Conservation (phyloP, 495 filamentous ascomycete genomes). For the Aspergillus egyptiacus region DNA sequence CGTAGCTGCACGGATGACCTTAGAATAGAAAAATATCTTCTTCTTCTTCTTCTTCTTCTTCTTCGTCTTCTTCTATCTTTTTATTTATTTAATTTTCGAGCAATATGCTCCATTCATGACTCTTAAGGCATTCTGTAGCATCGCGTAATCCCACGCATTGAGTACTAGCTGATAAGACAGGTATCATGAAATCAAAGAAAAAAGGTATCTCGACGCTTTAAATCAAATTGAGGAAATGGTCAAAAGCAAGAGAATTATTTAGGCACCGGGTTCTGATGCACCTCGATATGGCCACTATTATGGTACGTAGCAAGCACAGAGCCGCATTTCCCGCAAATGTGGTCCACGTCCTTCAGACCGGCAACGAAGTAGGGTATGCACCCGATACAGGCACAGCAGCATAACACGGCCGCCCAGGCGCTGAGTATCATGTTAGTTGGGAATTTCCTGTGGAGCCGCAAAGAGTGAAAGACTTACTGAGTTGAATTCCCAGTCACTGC, state of each 20-base stretch:
- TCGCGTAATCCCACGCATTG: no score
- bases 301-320: constrained; percentile 46
- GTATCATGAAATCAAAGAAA: neutral
- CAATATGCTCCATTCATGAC: no score
- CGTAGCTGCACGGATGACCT: no score
- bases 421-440: constrained; percentile 21
- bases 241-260: neutral
- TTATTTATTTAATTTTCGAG: no score
- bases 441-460: neutral
- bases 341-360: constrained; percentile 47
- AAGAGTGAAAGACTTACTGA: constrained; percentile 36
- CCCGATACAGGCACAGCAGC: constrained; percentile 44
- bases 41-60: no score
- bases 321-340: constrained; percentile 46
- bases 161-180: no score
- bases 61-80: no score
- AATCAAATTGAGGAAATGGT: no score
- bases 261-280: constrained; percentile 24
- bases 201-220: no score
- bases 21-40: no score
- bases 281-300: constrained; percentile 43
- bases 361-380: constrained; percentile 49
- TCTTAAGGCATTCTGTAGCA: no score
- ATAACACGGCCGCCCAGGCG: constrained; percentile 44
- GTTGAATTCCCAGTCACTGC: constrained; percentile 41